Evolutionary conservation across 2,329 filamentous ascomycete genomes (phyloP), one percentile per base, ranked within the genome.

Genomic region (Aspergillus fijiensis): DNA sequence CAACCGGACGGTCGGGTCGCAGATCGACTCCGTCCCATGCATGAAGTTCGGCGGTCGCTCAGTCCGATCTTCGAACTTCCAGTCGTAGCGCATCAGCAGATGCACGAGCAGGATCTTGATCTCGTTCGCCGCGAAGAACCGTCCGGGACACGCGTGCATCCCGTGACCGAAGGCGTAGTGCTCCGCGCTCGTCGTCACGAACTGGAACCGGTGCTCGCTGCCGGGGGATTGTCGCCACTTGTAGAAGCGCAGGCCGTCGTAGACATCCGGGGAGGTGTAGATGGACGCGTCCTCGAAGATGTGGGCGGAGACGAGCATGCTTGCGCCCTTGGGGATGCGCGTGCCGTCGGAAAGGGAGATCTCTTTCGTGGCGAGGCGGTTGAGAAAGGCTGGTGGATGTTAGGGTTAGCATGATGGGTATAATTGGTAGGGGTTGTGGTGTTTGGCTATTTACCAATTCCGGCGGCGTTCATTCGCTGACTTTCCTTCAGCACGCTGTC

Each of bases 71-170:
- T 65, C 33, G 71, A 76, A 64, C 63, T 80, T 79, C 59, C 84
- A 71, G 27, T 86, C 83, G 65, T 84, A 86, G 60, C 84, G 81
- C 39, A 81, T 68, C 1, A 85, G 64, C 21, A 85, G 66, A 56
- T 84, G 78, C 1, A 81, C 75, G 35, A 85, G 66, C 14, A 85
- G 74, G 68, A 86, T 82, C 68, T 86, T 86, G 14, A 84, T 72
- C 68, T 85, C 82, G 59, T 84, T 78, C 0, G 82, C 78, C 0
- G 83, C 83, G 60, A 85, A 85, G 73, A 86, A 86, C 0, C 84
- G 77, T 0, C 84, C 84, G 0, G 82, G 81, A 51, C 84, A 76
- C 14, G 74, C 70, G 48, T 74, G 69, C 29, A 67, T 49, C 7
- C 77, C 76, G 54, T 76, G 72, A 0, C 77, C 77, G 55, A 78